Evolutionary conservation across 1,284 basidiomycete genomes (phyloP).

Genomic region (Ceratobasidium sp.): DNA sequence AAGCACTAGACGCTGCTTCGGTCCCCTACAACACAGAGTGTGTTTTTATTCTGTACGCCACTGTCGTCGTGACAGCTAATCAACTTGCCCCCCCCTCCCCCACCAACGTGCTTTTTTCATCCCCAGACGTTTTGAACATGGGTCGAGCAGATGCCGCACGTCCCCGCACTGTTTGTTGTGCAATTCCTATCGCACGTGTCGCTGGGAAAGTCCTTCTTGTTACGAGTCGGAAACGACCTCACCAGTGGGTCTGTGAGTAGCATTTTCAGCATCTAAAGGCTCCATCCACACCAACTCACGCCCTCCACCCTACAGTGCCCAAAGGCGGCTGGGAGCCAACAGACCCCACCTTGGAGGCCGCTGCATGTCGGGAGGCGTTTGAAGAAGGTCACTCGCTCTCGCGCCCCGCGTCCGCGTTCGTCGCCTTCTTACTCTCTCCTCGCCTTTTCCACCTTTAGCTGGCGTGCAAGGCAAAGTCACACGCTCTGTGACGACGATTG

Average conservation of each 20-base stretch:
- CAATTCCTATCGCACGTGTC: slow-evolving; percentile 74
- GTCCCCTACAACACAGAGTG: slow-evolving; percentile 27
- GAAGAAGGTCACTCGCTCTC: slow-evolving; percentile 75
- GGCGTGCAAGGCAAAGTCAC: slow-evolving; percentile 80
- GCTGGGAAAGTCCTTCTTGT: slow-evolving; percentile 77
- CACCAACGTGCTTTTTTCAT: background rate
- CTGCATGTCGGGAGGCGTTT: slow-evolving; percentile 83
- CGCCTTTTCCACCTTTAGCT: slow-evolving; percentile 55
- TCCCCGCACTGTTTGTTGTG: slow-evolving; percentile 68
- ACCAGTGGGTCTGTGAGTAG: slow-evolving; percentile 83
- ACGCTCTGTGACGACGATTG: slow-evolving; percentile 77
- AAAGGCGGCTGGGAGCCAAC: slow-evolving; percentile 85
- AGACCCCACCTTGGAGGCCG: slow-evolving; percentile 77
- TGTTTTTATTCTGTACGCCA: background rate
- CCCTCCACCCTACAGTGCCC: slow-evolving; percentile 61
- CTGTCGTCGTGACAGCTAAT: slow-evolving; percentile 32
- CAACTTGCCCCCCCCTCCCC: slow-evolving; percentile 7
- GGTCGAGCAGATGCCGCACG: slow-evolving; percentile 40
- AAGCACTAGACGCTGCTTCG: slow-evolving; percentile 23
- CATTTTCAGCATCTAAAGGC: background rate
- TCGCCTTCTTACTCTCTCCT: slow-evolving; percentile 44
- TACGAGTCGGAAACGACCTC: slow-evolving; percentile 77
- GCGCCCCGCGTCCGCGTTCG: slow-evolving; percentile 44
- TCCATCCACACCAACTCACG: background rate
- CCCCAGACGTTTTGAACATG: slow-evolving; percentile 29